These are phyloP conservation scores for Psidium guajava DNA, from an alignment of 345 rosid genomes.

Conservation along the genomic window DNA sequence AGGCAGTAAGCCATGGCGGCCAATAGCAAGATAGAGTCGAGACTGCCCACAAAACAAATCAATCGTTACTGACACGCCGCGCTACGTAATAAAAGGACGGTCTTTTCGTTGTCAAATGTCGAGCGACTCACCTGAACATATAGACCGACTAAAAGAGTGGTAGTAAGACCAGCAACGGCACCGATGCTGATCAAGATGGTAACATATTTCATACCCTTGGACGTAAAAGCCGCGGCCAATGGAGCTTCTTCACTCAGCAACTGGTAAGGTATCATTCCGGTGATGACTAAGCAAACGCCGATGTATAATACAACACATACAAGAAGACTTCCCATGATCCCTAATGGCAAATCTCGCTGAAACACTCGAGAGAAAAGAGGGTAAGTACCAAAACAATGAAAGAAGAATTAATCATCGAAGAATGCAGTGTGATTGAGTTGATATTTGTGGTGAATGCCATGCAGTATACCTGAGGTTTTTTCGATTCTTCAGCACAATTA, in stretches of 20 bases:
- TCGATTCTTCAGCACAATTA: constrained; percentile 91
- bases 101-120: background rate
- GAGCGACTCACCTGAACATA: constrained; percentile 81
- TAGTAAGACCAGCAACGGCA: constrained; percentile 97
- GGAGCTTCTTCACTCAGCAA: constrained; percentile 89
- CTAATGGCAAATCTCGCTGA: constrained; percentile 87
- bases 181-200: constrained; percentile 75
- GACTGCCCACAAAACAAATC: constrained; percentile 44
- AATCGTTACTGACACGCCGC: background rate
- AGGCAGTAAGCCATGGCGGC: constrained; percentile 95
- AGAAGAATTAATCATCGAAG: background rate
- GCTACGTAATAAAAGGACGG: background rate
- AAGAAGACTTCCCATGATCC: constrained; percentile 83
- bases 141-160: constrained; percentile 87
- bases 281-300: constrained; percentile 81
- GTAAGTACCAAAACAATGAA: background rate
- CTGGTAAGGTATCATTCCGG: constrained; percentile 84
- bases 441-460: background rate
- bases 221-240: constrained; percentile 65
- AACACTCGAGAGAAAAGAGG: constrained; percentile 2
- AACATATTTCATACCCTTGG: constrained; percentile 78
- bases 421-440: background rate
- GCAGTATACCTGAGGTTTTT: constrained; percentile 64
- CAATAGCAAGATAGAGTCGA: constrained; percentile 82
- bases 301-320: constrained; percentile 61